These are phyloP conservation scores for Phallus indusiatus DNA, from an alignment of 768 basidiomycete species.

Conservation along the genomic window DNA sequence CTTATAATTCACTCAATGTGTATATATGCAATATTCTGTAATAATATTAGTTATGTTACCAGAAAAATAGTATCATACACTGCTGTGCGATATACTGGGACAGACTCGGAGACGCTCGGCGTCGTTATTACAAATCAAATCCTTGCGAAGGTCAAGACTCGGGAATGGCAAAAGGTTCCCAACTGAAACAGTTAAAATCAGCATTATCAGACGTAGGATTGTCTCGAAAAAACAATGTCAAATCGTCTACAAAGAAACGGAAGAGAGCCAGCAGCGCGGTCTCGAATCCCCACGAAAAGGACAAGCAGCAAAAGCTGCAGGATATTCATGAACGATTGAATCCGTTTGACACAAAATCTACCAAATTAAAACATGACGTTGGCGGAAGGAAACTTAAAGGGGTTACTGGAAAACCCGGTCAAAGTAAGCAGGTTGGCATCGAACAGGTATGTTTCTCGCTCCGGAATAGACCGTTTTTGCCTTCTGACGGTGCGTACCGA, in stretches of 20 bases:
- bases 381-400: slow-evolving; percentile 85
- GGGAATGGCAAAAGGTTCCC: slow-evolving; percentile 73
- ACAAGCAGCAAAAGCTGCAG: slow-evolving; percentile 71
- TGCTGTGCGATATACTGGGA: too few species aligned
- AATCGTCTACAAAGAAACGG: slow-evolving; percentile 51
- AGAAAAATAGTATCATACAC: too few species aligned
- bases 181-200: slow-evolving; percentile 83
- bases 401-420: slow-evolving; percentile 69
- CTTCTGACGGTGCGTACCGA: too few species aligned
- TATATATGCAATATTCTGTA: too few species aligned
- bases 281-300: slow-evolving; percentile 42
- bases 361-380: slow-evolving; percentile 86
- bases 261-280: slow-evolving; percentile 42
- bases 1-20: too few species aligned
- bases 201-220: slow-evolving; percentile 76
- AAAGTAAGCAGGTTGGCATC: slow-evolving; percentile 83
- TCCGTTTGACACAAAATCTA: slow-evolving; percentile 90
- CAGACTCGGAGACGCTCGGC: too few species aligned
- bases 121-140: too few species aligned
- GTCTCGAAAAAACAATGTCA: slow-evolving; percentile 40
- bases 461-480: too few species aligned
- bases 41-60: too few species aligned
- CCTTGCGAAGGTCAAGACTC: too few species aligned
- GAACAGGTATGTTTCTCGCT: slow-evolving; percentile 79
- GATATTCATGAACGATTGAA: slow-evolving; percentile 83